Conservation (phyloP, 345 rosid genomes). For the Iberis pinnata region DNA sequence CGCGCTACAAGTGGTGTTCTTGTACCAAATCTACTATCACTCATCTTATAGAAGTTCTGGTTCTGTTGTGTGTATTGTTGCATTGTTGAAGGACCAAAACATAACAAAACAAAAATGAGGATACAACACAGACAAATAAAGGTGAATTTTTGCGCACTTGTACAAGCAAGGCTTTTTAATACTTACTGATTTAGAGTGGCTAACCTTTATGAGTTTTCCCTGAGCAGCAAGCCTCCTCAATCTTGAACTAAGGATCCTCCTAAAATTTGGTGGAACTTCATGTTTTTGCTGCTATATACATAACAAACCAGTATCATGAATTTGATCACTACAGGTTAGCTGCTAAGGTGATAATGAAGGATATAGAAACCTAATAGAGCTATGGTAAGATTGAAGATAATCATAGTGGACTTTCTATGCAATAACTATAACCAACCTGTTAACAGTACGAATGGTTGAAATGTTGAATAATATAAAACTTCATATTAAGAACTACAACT, state of each 20-base stretch:
- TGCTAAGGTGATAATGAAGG: not conserved
- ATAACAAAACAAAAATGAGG: slow-evolving; percentile 5
- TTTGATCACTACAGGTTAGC: slow-evolving; percentile 1
- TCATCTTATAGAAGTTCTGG: slow-evolving; percentile 54
- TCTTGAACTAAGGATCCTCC: slow-evolving; percentile 53
- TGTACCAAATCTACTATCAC: slow-evolving; percentile 28
- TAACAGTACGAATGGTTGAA: not conserved
- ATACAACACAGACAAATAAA: slow-evolving; percentile 15
- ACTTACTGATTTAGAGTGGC: slow-evolving; percentile 29
- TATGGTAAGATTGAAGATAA: not conserved
- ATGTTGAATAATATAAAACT: not conserved
- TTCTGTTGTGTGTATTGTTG: slow-evolving; percentile 41
- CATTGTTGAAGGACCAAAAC: slow-evolving; percentile 15
- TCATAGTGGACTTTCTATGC: slow-evolving; percentile 4
- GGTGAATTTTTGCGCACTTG: slow-evolving; percentile 1
- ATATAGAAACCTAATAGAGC: slow-evolving; percentile 9
- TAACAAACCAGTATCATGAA: slow-evolving; percentile 8
- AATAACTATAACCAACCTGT: not conserved
- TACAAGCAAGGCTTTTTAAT: slow-evolving; percentile 24
- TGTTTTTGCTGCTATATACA: slow-evolving; percentile 48
- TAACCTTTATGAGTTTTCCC: slow-evolving; percentile 69
- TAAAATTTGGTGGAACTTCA: slow-evolving; percentile 53
- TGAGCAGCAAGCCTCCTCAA: slow-evolving; percentile 67
- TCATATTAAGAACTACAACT: not conserved
- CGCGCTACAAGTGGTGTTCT: slow-evolving; percentile 36